Conservation (phyloP, 1,284 basidiomycete species). For the Cutaneotrichosporon dermatis region DNA sequence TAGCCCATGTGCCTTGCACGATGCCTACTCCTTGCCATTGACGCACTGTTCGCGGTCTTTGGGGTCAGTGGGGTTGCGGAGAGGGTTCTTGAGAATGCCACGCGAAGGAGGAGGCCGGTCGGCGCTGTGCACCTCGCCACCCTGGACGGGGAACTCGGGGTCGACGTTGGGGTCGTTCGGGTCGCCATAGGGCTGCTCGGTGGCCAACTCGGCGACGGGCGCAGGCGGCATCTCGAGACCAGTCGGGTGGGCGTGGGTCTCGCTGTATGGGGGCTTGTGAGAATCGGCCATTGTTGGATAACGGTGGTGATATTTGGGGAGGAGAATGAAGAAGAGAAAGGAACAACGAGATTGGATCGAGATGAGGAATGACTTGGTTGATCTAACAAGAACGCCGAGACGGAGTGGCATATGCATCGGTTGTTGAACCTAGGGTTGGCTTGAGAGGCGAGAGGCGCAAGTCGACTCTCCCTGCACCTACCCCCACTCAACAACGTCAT, state of each 20-base stretch:
- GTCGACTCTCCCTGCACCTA: no score
- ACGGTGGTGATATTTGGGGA: not conserved
- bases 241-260: conserved; percentile 32
- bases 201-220: not conserved
- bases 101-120: conserved; percentile 33
- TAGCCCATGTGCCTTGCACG: not conserved
- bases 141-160: conserved; percentile 3
- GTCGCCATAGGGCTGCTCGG: conserved; percentile 1
- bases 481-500: no score
- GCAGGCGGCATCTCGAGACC: conserved; percentile 38
- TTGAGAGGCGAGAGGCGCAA: no score
- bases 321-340: not conserved
- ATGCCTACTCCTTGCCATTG: no score
- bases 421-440: no score
- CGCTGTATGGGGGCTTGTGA: conserved; percentile 20
- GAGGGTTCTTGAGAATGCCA: conserved; percentile 47
- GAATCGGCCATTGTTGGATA: not conserved
- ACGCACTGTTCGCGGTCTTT: conserved; percentile 17
- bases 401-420: not conserved
- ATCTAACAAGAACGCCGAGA: no score
- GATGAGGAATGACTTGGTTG: no score
- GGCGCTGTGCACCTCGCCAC: conserved; percentile 15
- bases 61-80: conserved; percentile 20
- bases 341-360: not conserved
- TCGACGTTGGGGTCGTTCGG: conserved; percentile 1